These are phyloP conservation scores for Ziziphus jujuba DNA, from an alignment of 306 rosid species.

Conservation along the genomic window DNA sequence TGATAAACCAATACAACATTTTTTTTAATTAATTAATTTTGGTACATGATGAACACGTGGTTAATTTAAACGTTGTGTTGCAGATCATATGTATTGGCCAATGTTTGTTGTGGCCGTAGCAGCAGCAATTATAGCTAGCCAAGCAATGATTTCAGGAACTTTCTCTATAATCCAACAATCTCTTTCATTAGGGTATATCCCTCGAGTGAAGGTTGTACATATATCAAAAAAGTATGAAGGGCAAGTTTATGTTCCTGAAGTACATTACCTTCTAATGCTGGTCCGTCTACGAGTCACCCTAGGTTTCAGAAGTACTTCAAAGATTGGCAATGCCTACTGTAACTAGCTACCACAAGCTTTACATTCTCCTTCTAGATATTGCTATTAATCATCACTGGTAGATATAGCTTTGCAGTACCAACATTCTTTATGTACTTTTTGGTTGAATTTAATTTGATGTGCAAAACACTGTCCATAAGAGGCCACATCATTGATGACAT, in stretches of 20 bases:
- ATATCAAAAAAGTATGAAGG: constrained; percentile 68
- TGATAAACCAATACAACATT: background rate
- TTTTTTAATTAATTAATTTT: background rate
- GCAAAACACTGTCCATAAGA: no score
- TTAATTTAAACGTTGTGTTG: constrained; percentile 35
- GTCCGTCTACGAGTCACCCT: constrained; percentile 63
- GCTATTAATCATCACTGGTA: no score
- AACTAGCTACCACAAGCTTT: background rate
- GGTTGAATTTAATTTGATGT: no score
- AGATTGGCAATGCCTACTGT: constrained; percentile 85
- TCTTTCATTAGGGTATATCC: constrained; percentile 70
- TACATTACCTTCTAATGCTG: constrained; percentile 67
- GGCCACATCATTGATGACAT: no score
- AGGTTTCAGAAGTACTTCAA: constrained; percentile 45
- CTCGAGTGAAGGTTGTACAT: constrained; percentile 71
- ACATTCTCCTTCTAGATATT: background rate
- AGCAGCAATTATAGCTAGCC: constrained; percentile 80
- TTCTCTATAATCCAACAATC: constrained; percentile 85
- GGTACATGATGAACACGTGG: no score
- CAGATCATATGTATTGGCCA: constrained; percentile 69
- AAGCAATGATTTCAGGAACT: constrained; percentile 79
- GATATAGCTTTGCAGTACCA: no score
- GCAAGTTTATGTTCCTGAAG: constrained; percentile 75
- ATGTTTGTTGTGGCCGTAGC: constrained; percentile 55
- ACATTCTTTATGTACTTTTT: no score